These are phyloP conservation scores for Nemania abortiva DNA, from an alignment of 2,329 filamentous ascomycete genomes.

Conservation along the genomic window DNA sequence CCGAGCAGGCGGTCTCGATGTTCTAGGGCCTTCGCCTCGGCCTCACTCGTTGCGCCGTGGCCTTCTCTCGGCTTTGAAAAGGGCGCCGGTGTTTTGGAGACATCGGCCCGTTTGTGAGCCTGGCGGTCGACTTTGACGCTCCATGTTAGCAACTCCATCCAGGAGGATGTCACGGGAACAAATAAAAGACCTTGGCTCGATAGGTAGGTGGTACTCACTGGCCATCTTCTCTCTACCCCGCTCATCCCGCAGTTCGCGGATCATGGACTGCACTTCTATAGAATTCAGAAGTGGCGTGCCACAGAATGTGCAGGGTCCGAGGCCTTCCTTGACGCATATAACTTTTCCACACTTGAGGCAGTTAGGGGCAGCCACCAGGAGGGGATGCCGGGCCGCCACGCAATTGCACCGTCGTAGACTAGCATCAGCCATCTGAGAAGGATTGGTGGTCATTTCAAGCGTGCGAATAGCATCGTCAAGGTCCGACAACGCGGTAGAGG, in stretches of 20 bases:
- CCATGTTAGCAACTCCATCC: constrained; percentile 12
- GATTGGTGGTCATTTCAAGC: constrained; percentile 93
- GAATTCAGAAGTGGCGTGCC: constrained; percentile 77
- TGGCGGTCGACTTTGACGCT: constrained; percentile 72
- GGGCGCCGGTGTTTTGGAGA: constrained; percentile 69
- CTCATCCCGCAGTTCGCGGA: constrained; percentile 84
- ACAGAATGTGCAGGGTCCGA: constrained; percentile 95
- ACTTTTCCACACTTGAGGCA: constrained; percentile 94
- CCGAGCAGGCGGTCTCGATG: constrained; percentile 84
- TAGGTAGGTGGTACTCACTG: constrained; percentile 23
- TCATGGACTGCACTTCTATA: constrained; percentile 85
- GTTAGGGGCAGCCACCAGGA: constrained; percentile 92
- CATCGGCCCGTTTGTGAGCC: constrained; percentile 73
- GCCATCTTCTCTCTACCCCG: constrained; percentile 88
- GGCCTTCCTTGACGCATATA: constrained; percentile 91
- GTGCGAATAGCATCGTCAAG: constrained; percentile 85
- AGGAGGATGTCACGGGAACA: background rate
- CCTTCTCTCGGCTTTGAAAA: constrained; percentile 64
- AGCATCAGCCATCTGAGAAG: constrained; percentile 70
- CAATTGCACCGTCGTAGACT: constrained; percentile 82
- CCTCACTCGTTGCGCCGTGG: constrained; percentile 61
- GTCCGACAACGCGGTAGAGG: constrained; percentile 78
- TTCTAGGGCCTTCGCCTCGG: constrained; percentile 76
- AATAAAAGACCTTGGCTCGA: background rate
- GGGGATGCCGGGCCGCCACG: constrained; percentile 86